Evolutionary conservation across 768 basidiomycete species (phyloP).

Genomic region (Leucocoprinus leucothites): DNA sequence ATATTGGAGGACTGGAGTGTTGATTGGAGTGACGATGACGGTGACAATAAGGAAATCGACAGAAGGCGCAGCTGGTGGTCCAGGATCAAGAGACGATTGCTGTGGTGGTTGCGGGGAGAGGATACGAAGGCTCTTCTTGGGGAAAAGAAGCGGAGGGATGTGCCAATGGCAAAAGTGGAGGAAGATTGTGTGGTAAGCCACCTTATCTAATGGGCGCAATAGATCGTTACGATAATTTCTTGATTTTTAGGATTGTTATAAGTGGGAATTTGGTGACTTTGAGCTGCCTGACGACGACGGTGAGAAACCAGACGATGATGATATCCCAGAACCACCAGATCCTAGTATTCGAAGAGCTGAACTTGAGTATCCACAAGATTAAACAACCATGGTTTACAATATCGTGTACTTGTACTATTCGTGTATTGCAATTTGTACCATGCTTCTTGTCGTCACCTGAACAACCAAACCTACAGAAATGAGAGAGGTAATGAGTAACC

Average conservation of each 20-base stretch:
- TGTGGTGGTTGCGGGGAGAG: conserved; percentile 22
- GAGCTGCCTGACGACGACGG: conserved; percentile 17
- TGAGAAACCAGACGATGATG: not conserved
- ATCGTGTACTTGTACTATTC: no score
- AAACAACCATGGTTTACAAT: no score
- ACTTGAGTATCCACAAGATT: no score
- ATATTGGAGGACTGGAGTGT: conserved; percentile 47
- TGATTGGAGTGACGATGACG: conserved; percentile 42
- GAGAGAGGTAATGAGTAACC: no score
- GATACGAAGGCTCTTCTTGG: conserved; percentile 23
- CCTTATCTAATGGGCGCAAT: not conserved
- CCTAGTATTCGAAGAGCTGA: not conserved
- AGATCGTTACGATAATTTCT: not conserved
- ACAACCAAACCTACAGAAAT: no score
- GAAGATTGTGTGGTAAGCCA: conserved; percentile 58
- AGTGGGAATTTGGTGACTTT: conserved; percentile 67
- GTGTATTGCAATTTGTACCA: no score
- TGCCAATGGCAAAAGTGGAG: conserved; percentile 60
- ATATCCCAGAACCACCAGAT: conserved; percentile 6
- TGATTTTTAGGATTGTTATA: conserved; percentile 61
- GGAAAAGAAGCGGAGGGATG: conserved; percentile 33
- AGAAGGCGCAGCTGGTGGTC: conserved; percentile 25
- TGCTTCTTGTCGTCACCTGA: no score
- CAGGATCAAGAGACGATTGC: conserved; percentile 9
- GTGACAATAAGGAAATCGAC: conserved; percentile 21